Base-by-base conservation (phyloP, 78 protist genomes). In the Andalucia godoyi region DNA sequence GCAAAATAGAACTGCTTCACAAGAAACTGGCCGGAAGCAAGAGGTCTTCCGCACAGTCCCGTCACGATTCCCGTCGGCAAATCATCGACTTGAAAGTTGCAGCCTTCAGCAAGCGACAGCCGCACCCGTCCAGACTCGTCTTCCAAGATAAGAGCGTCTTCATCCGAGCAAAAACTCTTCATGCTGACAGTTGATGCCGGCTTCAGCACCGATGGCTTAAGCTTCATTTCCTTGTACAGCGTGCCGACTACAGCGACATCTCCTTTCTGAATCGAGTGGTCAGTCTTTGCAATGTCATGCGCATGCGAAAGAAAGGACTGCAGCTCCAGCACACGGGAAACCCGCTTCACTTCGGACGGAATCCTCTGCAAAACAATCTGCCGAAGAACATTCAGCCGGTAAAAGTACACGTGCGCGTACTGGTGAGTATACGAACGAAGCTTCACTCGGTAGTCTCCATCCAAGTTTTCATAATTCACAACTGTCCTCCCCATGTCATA, bases 201-300 rank as follows among this genome's bases (percentile, higher is more conserved):
- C 9, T 36, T 17, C 36, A 75, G 45, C 38, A 66, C 27, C 46
- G 7, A 30, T 5, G 80, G 73, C 37, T 66, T 63, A n/a, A 8
- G n/a, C 5, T 6, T 1, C 80, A 75, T 66, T 38, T 75, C 52
- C 54, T 75, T 75, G 40, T 58, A 75, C 40, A 75, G 43, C 25
- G 74, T 67, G 40, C 80, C 80, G 2, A 75, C 39, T 1, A 6
- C 9, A 25, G 47, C 3, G 25, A 32, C 7, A 1, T 15, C 27
- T 21, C 23, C 6, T 3, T 37, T 63, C 10, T 7, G 57, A 12
- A 2, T 10, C 47, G 58, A 4, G 38, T 67, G n/a, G n/a, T n/a
- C n/a, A n/a, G n/a, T n/a, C n/a, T n/a, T n/a, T n/a, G n/a, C n/a
- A n/a, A n/a, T n/a, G n/a, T n/a, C n/a, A n/a, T 7, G 45, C 54